Conservation (phyloP, 2,329 filamentous ascomycete species). For the Chaetothyriales sp. region DNA sequence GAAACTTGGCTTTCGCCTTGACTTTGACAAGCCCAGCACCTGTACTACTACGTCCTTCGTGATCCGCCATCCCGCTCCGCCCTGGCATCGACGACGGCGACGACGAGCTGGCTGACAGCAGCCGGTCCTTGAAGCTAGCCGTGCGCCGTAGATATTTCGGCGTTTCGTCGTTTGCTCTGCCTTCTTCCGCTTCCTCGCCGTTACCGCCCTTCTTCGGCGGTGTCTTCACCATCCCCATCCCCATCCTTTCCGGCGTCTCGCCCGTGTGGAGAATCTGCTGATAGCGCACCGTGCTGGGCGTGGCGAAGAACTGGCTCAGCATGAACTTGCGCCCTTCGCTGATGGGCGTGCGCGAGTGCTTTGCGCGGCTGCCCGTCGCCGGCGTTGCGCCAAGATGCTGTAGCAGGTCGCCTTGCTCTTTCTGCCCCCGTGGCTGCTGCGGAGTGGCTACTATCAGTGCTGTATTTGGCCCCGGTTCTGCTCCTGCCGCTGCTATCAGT, state of each 20-base stretch:
- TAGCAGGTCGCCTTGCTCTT: conserved; percentile 1
- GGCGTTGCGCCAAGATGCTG: conserved; percentile 1
- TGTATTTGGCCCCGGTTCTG: neutral
- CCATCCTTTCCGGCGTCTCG: conserved; percentile 1
- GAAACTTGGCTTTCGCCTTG: conserved; percentile 1
- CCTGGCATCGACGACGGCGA: conserved; percentile 1
- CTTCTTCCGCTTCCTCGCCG: neutral
- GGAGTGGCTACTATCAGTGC: neutral
- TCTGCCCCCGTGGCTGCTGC: neutral
- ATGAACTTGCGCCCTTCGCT: conserved; percentile 33
- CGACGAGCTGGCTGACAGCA: conserved; percentile 10
- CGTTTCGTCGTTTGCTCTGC: conserved; percentile 6
- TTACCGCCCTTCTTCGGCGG: conserved; percentile 1
- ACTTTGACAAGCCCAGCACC: too few species aligned
- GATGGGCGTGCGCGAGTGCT: conserved; percentile 26
- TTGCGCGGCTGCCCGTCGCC: conserved; percentile 1
- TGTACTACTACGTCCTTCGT: conserved; percentile 6
- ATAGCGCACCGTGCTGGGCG: conserved; percentile 32
- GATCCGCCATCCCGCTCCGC: conserved; percentile 3
- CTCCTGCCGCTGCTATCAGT: neutral
- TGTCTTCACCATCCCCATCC: conserved; percentile 16
- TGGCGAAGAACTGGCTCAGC: conserved; percentile 33
- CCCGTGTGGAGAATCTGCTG: conserved; percentile 22
- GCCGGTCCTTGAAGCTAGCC: conserved; percentile 17
- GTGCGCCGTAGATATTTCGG: conserved; percentile 16